Conservation (phyloP, 1,139 yeast genomes). For the Suhomyces wounanorum region DNA sequence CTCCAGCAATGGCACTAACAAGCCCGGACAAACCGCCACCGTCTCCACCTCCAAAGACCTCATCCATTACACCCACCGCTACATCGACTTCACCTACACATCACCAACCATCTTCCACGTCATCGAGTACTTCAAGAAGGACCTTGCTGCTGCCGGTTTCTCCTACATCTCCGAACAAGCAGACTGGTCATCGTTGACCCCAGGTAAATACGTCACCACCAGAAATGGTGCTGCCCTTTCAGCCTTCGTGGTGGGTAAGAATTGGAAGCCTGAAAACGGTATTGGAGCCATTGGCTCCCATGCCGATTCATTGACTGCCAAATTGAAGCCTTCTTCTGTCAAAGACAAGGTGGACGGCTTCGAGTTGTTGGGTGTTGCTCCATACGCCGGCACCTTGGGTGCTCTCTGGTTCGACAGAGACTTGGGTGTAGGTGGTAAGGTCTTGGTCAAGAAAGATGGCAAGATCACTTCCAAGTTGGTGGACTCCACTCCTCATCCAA, state of each 20-base stretch:
- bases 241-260: slow-evolving; percentile 58
- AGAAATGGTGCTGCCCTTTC: slow-evolving; percentile 58
- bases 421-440: slow-evolving; percentile 65
- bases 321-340: slow-evolving; percentile 58
- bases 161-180: slow-evolving; percentile 52
- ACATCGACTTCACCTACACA: slow-evolving; percentile 57
- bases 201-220: slow-evolving; percentile 56
- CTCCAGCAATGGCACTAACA: neutral
- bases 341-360: slow-evolving; percentile 56
- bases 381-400: slow-evolving; percentile 61
- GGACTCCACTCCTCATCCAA: slow-evolving; percentile 61
- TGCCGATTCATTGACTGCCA: slow-evolving; percentile 58
- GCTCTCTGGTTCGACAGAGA: slow-evolving; percentile 67
- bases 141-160: slow-evolving; percentile 54
- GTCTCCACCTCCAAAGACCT: slow-evolving; percentile 16
- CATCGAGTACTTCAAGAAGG: slow-evolving; percentile 43
- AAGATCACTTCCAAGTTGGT: slow-evolving; percentile 46
- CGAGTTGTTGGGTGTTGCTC: slow-evolving; percentile 65
- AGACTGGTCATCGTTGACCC: slow-evolving; percentile 41
- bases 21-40: neutral
- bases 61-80: slow-evolving; percentile 45
- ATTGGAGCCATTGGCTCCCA: slow-evolving; percentile 63
- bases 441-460: slow-evolving; percentile 42
- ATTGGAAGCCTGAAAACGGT: slow-evolving; percentile 59
- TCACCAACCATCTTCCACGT: slow-evolving; percentile 69